Percentiles rank a stretch among this genome's conserved stretches.
Conservation (phyloP, 768 basidiomycete species). For the Tephrocybe sp. region DNA sequence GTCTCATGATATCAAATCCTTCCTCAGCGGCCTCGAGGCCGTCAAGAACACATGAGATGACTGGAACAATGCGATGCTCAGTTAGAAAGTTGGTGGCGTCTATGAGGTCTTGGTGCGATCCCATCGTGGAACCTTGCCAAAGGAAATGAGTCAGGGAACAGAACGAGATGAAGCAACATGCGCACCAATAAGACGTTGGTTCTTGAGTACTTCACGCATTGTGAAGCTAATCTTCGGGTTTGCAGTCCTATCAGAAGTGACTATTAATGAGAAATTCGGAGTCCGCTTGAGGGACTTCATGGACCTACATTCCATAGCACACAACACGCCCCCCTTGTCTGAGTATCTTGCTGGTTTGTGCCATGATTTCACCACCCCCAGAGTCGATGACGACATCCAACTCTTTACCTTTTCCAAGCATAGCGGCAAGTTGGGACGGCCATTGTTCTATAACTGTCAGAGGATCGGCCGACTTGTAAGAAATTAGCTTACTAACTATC, state of each 20-base stretch:
- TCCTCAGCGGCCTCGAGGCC: slow-evolving; percentile 62
- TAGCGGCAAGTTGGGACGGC: slow-evolving; percentile 43
- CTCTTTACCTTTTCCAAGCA: slow-evolving; percentile 35
- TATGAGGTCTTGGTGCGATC: slow-evolving; percentile 69
- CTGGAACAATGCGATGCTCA: slow-evolving; percentile 64
- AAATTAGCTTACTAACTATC: slow-evolving; percentile 41
- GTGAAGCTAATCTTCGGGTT: slow-evolving; percentile 58
- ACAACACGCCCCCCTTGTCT: slow-evolving; percentile 58
- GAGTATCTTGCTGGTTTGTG: slow-evolving; percentile 44
- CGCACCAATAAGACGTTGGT: slow-evolving; percentile 71
- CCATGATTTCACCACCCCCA: slow-evolving; percentile 64
- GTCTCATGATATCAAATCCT: slow-evolving; percentile 66
- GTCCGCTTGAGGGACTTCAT: no score
- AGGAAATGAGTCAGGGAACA: slow-evolving; percentile 1
- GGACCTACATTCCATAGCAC: slow-evolving; percentile 62
- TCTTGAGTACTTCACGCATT: slow-evolving; percentile 76
- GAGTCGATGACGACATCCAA: slow-evolving; percentile 70
- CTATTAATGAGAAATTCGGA: no score
- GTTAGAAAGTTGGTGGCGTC: slow-evolving; percentile 70
- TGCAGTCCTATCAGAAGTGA: no score
- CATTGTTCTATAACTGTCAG: slow-evolving; percentile 41
- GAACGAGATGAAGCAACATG: neutral
- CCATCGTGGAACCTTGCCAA: slow-evolving; percentile 75
- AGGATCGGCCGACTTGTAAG: no score
- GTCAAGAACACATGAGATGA: slow-evolving; percentile 67